Base-by-base conservation (phyloP, 768 basidiomycete species). In the Candolleomyces eurysporus region DNA sequence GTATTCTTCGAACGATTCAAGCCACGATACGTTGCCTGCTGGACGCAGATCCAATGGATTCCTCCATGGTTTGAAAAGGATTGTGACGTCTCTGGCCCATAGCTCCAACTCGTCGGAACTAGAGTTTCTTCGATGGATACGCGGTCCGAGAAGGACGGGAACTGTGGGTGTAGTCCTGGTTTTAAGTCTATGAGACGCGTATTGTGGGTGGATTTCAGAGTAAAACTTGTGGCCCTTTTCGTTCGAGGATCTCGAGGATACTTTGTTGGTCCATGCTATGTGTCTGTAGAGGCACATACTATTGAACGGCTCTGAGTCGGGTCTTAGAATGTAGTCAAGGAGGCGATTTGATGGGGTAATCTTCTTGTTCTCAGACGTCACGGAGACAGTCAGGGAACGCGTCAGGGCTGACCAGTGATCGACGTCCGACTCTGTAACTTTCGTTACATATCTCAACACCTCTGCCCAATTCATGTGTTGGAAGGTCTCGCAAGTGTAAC, bases 11-110 rank as follows among this genome's bases (percentile, higher is more conserved):
- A 26, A 26, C 4, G 26, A 2, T 26, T 2, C 26, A 26, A 26
- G 26, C 26, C 26, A 26, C 4, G 26, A 26, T n/a, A n/a, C n/a
- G 26, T 26, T 26, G 26, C 26, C 26, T 26, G 26, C 26, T 4
- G 26, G 2, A 26, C 26, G 26, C 4, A 39, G 7, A 30, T 36
- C 16, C 7, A 10, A 5, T 40, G 36, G 53, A 5, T 1, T 14
- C 7, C 53, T 17, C 55, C 55, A 57, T 1, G 55, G 55, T 46
- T 54, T 39, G n/a, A 64, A 53, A 22, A 49, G 49, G 31, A 56
- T 62, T 57, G 61, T 42, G 51, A 67, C 51, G 3, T 46, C 31
- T 32, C 4, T 19, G 2, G 55, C 55, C 59, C 63, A 36, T 2
- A 6, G 6, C 14, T 50, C 49, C 0, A 6, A 2, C 5, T 50